phyloP scores from a whole-genome alignment of 2,329 filamentous ascomycete species.

The Gyromitra esculenta region DNA sequence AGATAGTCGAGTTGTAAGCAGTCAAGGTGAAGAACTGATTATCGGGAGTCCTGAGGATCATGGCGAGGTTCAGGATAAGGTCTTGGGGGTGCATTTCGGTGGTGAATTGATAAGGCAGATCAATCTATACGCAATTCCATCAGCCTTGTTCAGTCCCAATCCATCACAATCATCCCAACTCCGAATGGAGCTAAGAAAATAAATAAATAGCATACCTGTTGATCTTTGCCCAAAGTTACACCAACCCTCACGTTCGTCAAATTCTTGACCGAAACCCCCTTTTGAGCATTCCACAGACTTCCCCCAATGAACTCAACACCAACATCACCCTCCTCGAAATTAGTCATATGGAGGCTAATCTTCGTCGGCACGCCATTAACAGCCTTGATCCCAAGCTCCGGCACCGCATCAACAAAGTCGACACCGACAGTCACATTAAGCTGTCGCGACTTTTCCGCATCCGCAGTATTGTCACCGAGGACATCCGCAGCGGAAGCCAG shows the following conservation, averaged over 20 bases:
- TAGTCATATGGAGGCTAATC: slow-evolving; percentile 82
- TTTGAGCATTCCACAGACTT: slow-evolving; percentile 71
- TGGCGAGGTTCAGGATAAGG: slow-evolving; percentile 77
- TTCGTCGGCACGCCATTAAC: slow-evolving; percentile 90
- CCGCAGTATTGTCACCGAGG: slow-evolving; percentile 50
- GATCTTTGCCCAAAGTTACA: slow-evolving; percentile 43
- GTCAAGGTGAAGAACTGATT: slow-evolving; percentile 78
- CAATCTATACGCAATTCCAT: slow-evolving; percentile 68
- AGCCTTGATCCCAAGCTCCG: slow-evolving; percentile 83
- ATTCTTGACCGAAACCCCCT: slow-evolving; percentile 78
- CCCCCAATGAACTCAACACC: slow-evolving; percentile 80
- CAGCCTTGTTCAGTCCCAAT: slow-evolving; percentile 72
- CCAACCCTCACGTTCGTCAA: slow-evolving; percentile 71
- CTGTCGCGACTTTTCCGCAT: slow-evolving; percentile 61
- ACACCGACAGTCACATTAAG: slow-evolving; percentile 73
- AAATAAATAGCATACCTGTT: slow-evolving; percentile 21
- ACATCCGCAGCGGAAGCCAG: slow-evolving; percentile 48
- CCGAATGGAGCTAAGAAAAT: no score
- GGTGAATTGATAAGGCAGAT: slow-evolving; percentile 82
- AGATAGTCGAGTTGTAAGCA: slow-evolving; percentile 83
- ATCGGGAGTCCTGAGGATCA: slow-evolving; percentile 74
- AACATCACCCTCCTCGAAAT: slow-evolving; percentile 81
- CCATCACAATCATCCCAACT: slow-evolving; percentile 72
- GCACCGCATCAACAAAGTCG: slow-evolving; percentile 70
- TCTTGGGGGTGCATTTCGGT: slow-evolving; percentile 95